phyloP scores from a whole-genome alignment of 257 asterid species.

The Verbena officinalis region DNA sequence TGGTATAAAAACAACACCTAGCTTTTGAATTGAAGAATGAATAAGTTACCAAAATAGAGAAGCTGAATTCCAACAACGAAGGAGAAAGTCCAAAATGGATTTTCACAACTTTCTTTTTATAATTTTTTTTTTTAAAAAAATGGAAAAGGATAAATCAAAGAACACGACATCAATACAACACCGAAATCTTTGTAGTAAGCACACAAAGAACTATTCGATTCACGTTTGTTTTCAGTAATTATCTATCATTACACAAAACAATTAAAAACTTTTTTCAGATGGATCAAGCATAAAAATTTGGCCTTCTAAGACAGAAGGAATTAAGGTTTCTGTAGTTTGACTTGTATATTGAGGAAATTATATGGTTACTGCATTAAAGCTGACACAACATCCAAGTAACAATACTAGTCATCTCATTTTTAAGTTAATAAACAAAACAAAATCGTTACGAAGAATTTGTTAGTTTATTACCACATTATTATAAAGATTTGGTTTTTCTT shows the following conservation, averaged over 20 bases:
- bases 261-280: background rate
- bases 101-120: background rate
- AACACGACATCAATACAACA: slow-evolving; percentile 15
- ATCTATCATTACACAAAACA: background rate
- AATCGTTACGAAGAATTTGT: slow-evolving; percentile 26
- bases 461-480: slow-evolving; percentile 33
- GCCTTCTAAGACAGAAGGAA: slow-evolving; percentile 10
- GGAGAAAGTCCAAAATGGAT: background rate
- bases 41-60: background rate
- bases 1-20: background rate
- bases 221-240: background rate
- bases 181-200: slow-evolving; percentile 23
- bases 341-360: slow-evolving; percentile 27
- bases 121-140: no score
- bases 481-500: slow-evolving; percentile 26
- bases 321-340: slow-evolving; percentile 32
- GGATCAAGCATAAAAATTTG: background rate
- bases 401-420: slow-evolving; percentile 31
- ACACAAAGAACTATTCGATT: slow-evolving; percentile 23
- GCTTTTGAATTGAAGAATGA: background rate
- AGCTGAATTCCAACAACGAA: no score
- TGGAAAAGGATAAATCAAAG: no score
- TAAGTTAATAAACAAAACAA: slow-evolving; percentile 28
- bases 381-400: slow-evolving; percentile 40
- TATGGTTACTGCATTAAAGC: slow-evolving; percentile 34